Evolutionary conservation across 2,329 filamentous ascomycete genomes (phyloP).

Genomic region (Trichophyton schoenleinii): DNA sequence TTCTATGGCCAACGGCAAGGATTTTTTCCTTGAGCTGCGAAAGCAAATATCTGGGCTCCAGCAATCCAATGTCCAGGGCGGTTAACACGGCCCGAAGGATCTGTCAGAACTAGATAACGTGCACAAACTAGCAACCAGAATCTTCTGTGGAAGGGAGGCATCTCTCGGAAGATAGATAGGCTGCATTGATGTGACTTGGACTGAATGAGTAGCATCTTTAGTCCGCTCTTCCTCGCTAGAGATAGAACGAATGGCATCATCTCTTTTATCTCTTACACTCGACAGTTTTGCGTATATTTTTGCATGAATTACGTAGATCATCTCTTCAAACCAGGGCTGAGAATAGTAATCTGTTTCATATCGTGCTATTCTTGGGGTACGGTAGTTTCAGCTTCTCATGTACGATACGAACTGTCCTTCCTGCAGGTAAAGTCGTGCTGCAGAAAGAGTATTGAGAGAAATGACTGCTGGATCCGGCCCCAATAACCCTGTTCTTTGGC

Average conservation of each 20-base stretch:
- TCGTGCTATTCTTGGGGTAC: not conserved
- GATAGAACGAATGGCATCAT: not conserved
- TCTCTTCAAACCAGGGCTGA: not conserved
- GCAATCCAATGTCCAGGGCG: constrained; percentile 14
- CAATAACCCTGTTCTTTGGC: not conserved
- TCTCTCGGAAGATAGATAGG: not conserved
- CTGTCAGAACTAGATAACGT: not conserved
- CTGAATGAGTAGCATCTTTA: not conserved
- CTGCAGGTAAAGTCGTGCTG: not conserved
- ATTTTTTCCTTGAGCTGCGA: constrained; percentile 39
- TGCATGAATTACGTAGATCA: not conserved
- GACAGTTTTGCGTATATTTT: not conserved
- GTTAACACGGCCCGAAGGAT: not conserved
- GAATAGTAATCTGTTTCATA: not conserved
- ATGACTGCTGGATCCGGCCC: not conserved
- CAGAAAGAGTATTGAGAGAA: not conserved
- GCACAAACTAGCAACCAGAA: not conserved
- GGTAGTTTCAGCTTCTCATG: not conserved
- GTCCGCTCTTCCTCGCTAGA: not conserved
- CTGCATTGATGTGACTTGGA: not conserved
- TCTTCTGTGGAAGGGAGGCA: not conserved
- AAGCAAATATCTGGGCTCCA: constrained; percentile 35
- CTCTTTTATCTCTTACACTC: not conserved
- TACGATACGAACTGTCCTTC: not conserved
- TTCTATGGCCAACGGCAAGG: constrained; percentile 37